These are phyloP conservation scores for Aspergillus sp. DNA, from an alignment of 2,329 filamentous ascomycete species.

Conservation along the genomic window DNA sequence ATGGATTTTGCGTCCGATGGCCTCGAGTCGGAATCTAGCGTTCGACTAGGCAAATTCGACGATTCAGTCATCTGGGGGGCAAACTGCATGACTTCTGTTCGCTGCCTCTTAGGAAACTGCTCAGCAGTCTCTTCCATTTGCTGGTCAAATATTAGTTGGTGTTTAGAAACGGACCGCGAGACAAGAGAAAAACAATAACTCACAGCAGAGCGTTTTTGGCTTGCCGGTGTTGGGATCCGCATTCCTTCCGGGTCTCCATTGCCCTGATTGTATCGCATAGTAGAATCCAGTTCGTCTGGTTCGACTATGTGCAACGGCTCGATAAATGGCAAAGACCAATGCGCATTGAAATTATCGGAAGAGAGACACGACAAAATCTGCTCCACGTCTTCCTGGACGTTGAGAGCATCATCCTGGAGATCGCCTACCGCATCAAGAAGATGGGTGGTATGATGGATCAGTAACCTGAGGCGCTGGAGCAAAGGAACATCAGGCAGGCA, in stretches of 20 bases:
- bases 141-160: conserved; percentile 12
- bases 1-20: conserved; percentile 20
- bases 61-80: conserved; percentile 27
- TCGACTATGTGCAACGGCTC: conserved; percentile 28
- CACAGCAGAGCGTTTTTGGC: conserved; percentile 25
- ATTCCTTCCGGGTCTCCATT: conserved; percentile 1
- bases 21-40: conserved; percentile 18
- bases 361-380: conserved; percentile 26
- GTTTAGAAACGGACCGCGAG: background rate
- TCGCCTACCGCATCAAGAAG: conserved; percentile 30
- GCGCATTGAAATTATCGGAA: conserved; percentile 25
- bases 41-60: conserved; percentile 22
- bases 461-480: conserved; percentile 22
- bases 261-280: conserved; percentile 4
- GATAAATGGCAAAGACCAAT: conserved; percentile 30
- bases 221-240: conserved; percentile 1
- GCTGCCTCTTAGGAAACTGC: conserved; percentile 28
- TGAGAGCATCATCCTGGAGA: conserved; percentile 33
- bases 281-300: conserved; percentile 16
- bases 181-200: conserved; percentile 6
- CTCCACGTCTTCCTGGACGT: conserved; percentile 31
- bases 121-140: conserved; percentile 22
- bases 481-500: conserved; percentile 32
- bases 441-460: conserved; percentile 25
- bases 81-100: conserved; percentile 27